Conservation (phyloP, 345 rosid species). For the Syzygium grande region DNA sequence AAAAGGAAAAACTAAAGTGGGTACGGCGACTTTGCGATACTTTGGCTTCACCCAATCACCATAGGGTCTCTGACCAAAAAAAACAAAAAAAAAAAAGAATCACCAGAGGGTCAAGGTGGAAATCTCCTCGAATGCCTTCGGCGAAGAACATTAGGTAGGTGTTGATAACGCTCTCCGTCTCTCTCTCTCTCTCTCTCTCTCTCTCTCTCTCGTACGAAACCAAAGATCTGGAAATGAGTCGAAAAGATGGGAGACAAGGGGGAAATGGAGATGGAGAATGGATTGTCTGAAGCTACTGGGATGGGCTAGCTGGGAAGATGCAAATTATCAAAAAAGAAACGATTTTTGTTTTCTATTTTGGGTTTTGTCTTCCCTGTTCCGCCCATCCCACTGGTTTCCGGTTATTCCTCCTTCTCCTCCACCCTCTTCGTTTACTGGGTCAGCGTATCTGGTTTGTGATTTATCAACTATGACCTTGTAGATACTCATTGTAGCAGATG, state of each 20-base stretch:
- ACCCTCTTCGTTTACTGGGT: neutral
- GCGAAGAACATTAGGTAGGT: neutral
- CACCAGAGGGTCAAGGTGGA: neutral
- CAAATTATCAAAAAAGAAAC: neutral
- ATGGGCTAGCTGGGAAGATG: neutral
- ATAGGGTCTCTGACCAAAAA: no score
- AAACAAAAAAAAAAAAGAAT: no score
- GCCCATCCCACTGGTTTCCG: neutral
- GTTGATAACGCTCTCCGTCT: neutral
- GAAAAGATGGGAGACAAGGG: neutral
- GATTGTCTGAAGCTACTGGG: neutral
- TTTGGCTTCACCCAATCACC: neutral
- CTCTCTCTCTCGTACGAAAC: neutral
- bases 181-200: neutral
- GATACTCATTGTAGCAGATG: neutral
- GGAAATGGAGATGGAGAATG: neutral
- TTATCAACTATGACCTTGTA: neutral
- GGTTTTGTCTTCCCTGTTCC: neutral
- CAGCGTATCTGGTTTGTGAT: neutral
- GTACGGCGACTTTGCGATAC: no score
- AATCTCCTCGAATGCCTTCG: neutral
- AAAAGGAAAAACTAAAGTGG: neutral
- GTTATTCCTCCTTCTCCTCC: neutral
- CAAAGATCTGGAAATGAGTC: neutral
- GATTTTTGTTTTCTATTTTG: neutral